Percentiles rank a stretch among this genome's conserved stretches.
These are phyloP conservation scores for Ceratobasidium sp. DNA, from an alignment of 1,284 basidiomycete species.

Conservation along the genomic window DNA sequence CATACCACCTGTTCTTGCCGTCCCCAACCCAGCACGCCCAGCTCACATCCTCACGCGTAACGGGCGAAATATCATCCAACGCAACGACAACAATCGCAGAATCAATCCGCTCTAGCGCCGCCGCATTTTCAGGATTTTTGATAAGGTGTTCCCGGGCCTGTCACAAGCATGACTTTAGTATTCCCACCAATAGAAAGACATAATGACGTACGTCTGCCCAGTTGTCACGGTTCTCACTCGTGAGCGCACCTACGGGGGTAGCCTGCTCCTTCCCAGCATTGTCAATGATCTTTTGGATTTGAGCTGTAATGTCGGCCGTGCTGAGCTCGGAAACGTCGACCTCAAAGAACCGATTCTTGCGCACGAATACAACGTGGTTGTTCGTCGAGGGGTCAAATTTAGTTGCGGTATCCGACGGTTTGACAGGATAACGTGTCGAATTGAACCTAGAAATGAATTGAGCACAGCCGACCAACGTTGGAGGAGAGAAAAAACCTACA, in stretches of 20 bases:
- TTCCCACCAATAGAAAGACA: not conserved
- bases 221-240: conserved; percentile 88
- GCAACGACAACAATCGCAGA: conserved; percentile 90
- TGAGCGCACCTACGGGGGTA: conserved; percentile 81
- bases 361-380: conserved; percentile 91
- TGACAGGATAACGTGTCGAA: conserved; percentile 85
- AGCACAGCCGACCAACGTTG: not conserved
- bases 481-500: conserved; percentile 63
- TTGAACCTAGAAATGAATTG: conserved; percentile 76
- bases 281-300: conserved; percentile 83
- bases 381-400: conserved; percentile 84
- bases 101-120: conserved; percentile 84
- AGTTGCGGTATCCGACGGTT: conserved; percentile 84
- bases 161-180: conserved; percentile 5
- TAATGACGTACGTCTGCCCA: conserved; percentile 82
- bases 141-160: conserved; percentile 78
- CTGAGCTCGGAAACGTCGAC: conserved; percentile 80
- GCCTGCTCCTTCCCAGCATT: conserved; percentile 69
- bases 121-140: conserved; percentile 74
- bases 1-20: conserved; percentile 94
- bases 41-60: conserved; percentile 85
- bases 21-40: conserved; percentile 94
- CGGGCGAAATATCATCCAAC: conserved; percentile 84
- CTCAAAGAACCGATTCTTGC: conserved; percentile 93
- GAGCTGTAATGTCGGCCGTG: conserved; percentile 84